Base-by-base conservation (phyloP, 2,329 filamentous ascomycete species). In the Fusarium equiseti region DNA sequence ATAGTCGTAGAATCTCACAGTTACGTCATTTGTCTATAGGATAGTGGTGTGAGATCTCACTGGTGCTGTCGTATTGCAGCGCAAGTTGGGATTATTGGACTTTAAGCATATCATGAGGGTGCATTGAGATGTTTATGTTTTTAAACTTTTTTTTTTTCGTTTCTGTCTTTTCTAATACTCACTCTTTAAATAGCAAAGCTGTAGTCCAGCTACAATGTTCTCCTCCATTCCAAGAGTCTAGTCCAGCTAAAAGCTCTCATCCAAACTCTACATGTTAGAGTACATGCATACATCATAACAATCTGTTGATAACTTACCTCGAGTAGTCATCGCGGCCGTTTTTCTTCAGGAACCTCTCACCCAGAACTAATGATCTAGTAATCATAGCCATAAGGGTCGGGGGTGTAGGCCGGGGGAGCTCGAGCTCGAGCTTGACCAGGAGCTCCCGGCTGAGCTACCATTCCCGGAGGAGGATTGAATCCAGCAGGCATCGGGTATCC, bases 81-180 rank as follows among this genome's bases (percentile, higher is more conserved):
- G 6, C 10, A 22, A 13, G 7, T 5, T 3, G 9, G 9, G 12
- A 9, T 9, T 9, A 43, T 16, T 15, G 8, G 5, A 20, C 1
- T 9, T 1, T 22, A 18, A 5, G 4, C 15, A 35, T 10, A 18
- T 35, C 32, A 18, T 5, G 8, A 5, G 8, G 5, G 2, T 18
- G 1, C 1, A 22, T 9, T 22, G 6, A 8, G 3, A 0, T 18
- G 15, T 24, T 10, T 11, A 1, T 1, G n/a, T n/a, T n/a, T n/a
- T n/a, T n/a, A n/a, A n/a, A n/a, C n/a, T n/a, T n/a, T n/a, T n/a
- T n/a, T n/a, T n/a, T n/a, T n/a, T n/a, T n/a, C n/a, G n/a, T n/a
- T 15, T 7, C 5, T n/a, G 3, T 11, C 5, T n/a, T 7, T n/a
- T 38, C 18, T 12, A 7, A n/a, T 38, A 11, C 35, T n/a, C 18